Evolutionary conservation across 768 basidiomycete genomes (phyloP), one percentile per base, ranked within the genome.

Genomic region (Tylopilus cervinicoccineus): DNA sequence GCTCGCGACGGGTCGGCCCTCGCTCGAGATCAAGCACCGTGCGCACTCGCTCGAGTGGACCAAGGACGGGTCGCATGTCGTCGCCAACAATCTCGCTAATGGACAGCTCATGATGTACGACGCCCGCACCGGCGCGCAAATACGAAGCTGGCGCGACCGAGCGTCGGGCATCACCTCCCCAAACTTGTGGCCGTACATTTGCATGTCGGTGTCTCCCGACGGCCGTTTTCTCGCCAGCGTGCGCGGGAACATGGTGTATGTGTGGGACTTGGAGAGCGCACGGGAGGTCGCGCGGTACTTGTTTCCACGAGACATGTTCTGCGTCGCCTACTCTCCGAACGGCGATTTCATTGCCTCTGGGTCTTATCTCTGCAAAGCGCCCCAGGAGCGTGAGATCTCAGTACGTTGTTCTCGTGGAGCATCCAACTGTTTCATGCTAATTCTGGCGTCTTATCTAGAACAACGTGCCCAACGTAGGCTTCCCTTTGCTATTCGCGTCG

Each of bases 51-150:
- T 60, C 8, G 58, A 60, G n/a, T 60, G 58, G 58, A 54, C 56
- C 45, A 61, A 52, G 42, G 58, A 60, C 37, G 59, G 58, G 2
- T 1, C 1, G 0, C 50, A 58, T 27, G 52, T 60, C 39, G 24
- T 60, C 38, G 58, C 58, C 27, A 47, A 51, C 43, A 60, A 62
- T 44, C 53, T 62, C 36, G 44, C 59, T n/a, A 62, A 43, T 13
- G 60, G 60, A 12, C 60, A 59, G 23, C 45, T 62, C 34, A 59
- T 50, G 56, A 46, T 59, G 60, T 62, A 59, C 17, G 60, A 60
- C 36, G 38, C 56, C 7, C 41, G 40, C 16, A 37, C 48, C 5
- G 59, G 59, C 43, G 34, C 43, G 8, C 59, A 59, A 29, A 48
- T 60, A 32, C 59, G 60, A 3, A 50, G 22, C 4, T 62, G 59